Evolutionary conservation across 75 land plant genomes (phyloP).

Genomic region (Pinus taeda): DNA sequence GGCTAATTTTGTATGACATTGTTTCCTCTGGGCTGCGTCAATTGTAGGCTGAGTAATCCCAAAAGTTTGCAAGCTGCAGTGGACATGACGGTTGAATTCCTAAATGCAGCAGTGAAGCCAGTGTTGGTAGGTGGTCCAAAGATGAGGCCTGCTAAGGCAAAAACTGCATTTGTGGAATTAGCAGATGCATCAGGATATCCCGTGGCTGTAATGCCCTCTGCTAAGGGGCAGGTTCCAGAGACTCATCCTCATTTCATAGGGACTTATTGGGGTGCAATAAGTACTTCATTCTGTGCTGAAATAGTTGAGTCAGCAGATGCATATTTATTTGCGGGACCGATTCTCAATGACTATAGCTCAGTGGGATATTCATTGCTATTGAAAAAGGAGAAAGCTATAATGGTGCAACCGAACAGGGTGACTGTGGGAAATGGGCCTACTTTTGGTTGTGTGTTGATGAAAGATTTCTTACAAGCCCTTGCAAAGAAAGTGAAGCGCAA

Average conservation of each 20-base stretch:
- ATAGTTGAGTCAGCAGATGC: conserved; percentile 61
- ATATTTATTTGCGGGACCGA: conserved; percentile 51
- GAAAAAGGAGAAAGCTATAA: conserved; percentile 40
- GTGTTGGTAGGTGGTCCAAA: conserved; percentile 52
- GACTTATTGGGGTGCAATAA: conserved; percentile 59
- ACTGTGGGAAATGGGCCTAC: conserved; percentile 26
- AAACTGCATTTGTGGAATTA: conserved; percentile 23
- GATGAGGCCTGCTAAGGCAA: conserved; percentile 35
- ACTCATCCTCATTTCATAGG: conserved; percentile 45
- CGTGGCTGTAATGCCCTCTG: conserved; percentile 52
- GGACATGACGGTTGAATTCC: conserved; percentile 34
- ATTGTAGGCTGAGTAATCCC: conserved; percentile 28
- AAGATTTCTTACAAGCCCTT: conserved; percentile 36
- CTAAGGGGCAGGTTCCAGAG: conserved; percentile 39
- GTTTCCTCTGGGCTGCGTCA: neutral
- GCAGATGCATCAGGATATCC: conserved; percentile 49
- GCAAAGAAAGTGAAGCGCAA: conserved; percentile 33
- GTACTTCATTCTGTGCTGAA: conserved; percentile 38
- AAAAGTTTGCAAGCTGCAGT: conserved; percentile 39
- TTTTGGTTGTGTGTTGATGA: conserved; percentile 55
- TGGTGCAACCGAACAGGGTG: conserved; percentile 46
- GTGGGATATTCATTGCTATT: conserved; percentile 55
- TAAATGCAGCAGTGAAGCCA: conserved; percentile 44
- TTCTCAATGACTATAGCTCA: conserved; percentile 57
- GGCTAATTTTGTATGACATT: neutral